Percentiles rank a stretch among this genome's conserved stretches.
Conservation (phyloP, 73 alveolate species). For the Symbiodinium pilosum region DNA sequence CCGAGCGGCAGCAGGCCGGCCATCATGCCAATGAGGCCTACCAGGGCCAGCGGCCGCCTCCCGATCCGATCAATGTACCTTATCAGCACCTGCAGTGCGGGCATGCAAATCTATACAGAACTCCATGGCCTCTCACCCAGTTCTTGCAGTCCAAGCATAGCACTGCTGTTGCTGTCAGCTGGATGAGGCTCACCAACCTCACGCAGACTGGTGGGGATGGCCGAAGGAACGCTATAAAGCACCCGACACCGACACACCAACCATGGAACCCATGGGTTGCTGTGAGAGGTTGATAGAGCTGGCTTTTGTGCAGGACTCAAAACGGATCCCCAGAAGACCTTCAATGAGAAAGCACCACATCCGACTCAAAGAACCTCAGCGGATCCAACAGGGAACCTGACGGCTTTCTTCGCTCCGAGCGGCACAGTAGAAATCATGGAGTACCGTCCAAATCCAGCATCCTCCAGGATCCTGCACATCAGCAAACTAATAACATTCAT, state of each 20-base stretch:
- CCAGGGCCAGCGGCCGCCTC: constrained; percentile 45
- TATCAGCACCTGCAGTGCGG: constrained; percentile 61
- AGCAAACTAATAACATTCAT: no score
- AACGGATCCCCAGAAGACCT: no score
- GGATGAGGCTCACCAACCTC: constrained; percentile 50
- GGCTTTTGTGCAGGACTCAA: no score
- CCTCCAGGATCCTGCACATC: constrained; percentile 55
- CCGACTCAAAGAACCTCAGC: no score
- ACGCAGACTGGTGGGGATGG: background rate
- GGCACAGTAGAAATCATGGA: constrained; percentile 68
- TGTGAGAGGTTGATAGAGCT: no score
- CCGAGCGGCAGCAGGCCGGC: constrained; percentile 15
- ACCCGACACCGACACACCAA: no score
- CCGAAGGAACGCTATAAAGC: no score
- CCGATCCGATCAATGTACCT: constrained; percentile 58
- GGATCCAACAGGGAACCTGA: no score
- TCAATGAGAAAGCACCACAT: no score
- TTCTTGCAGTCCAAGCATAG: background rate
- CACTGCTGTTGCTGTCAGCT: constrained; percentile 75
- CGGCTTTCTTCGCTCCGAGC: background rate
- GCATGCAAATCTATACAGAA: no score
- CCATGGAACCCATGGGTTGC: no score
- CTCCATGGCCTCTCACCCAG: no score
- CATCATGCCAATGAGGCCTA: constrained; percentile 59
- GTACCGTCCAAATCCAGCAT: constrained; percentile 42